phyloP scores from a whole-genome alignment of 2,329 filamentous ascomycete genomes.

The Hypoxylon rubiginosum region DNA sequence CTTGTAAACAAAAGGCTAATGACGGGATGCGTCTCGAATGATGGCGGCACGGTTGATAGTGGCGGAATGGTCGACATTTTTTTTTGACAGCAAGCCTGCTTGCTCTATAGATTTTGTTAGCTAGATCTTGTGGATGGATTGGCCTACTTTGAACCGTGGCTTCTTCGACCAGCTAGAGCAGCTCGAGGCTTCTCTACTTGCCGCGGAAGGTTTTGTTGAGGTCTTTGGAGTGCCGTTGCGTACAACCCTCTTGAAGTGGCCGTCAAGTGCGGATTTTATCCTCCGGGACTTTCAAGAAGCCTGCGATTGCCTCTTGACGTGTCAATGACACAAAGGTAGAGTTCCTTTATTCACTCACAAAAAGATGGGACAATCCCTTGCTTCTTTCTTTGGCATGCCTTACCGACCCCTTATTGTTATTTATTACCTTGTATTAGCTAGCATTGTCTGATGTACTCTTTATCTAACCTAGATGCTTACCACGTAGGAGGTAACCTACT shows the following conservation, averaged over 20 bases:
- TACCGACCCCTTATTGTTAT: background rate
- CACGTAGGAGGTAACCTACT: too few species aligned
- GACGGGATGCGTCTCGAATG: background rate
- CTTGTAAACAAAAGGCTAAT: background rate
- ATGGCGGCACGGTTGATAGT: background rate
- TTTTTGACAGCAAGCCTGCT: constrained; percentile 36
- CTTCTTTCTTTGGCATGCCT: background rate
- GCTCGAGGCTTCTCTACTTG: background rate
- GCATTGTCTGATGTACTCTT: background rate
- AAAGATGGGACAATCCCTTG: background rate
- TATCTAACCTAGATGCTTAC: too few species aligned
- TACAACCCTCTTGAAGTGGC: background rate
- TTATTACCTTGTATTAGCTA: background rate
- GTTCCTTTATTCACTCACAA: background rate
- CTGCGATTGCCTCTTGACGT: background rate
- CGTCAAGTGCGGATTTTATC: constrained; percentile 11
- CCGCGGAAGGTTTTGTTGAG: background rate
- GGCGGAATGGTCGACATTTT: constrained; percentile 9
- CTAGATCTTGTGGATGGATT: background rate
- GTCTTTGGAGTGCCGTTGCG: background rate
- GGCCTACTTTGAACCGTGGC: background rate
- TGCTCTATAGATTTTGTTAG: constrained; percentile 12
- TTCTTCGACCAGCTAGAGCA: background rate
- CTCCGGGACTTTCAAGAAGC: background rate
- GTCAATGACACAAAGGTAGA: background rate